Conservation (phyloP, 257 asterid species). For the Voacanga thouarsii region DNA sequence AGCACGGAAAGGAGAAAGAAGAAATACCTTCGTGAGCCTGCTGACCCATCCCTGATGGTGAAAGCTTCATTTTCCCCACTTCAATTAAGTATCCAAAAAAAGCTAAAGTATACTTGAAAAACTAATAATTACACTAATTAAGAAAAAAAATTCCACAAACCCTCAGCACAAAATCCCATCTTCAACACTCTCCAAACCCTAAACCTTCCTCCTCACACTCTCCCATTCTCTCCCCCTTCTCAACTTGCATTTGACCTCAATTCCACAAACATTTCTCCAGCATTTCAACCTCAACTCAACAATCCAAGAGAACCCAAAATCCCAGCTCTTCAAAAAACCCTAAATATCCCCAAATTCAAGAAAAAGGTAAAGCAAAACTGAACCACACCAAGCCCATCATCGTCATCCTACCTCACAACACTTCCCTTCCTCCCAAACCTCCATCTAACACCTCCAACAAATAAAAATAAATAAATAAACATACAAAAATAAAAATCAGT, state of each 20-base stretch:
- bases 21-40: conserved; percentile 48
- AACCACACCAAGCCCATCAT: conserved; percentile 8
- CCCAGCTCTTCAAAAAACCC: conserved; percentile 22
- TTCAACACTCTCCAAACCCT: conserved; percentile 26
- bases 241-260: conserved; percentile 19
- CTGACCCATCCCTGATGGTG: conserved; percentile 62
- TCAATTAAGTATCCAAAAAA: conserved; percentile 25
- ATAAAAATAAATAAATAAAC: neutral
- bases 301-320: conserved; percentile 14
- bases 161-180: conserved; percentile 26
- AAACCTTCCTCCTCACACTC: conserved; percentile 17
- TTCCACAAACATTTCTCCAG: conserved; percentile 18
- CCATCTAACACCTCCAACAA: conserved; percentile 25
- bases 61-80: conserved; percentile 45
- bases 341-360: neutral
- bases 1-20: conserved; percentile 18
- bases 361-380: neutral
- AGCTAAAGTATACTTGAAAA: conserved; percentile 13
- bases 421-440: conserved; percentile 23
- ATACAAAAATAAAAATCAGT: neutral
- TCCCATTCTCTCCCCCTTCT: conserved; percentile 24
- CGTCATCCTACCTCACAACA: conserved; percentile 31
- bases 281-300: conserved; percentile 11
- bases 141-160: conserved; percentile 18
- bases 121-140: conserved; percentile 15